Base-by-base conservation (phyloP, 2,329 filamentous ascomycete genomes). In the Aotearoamyces nothofagi region DNA sequence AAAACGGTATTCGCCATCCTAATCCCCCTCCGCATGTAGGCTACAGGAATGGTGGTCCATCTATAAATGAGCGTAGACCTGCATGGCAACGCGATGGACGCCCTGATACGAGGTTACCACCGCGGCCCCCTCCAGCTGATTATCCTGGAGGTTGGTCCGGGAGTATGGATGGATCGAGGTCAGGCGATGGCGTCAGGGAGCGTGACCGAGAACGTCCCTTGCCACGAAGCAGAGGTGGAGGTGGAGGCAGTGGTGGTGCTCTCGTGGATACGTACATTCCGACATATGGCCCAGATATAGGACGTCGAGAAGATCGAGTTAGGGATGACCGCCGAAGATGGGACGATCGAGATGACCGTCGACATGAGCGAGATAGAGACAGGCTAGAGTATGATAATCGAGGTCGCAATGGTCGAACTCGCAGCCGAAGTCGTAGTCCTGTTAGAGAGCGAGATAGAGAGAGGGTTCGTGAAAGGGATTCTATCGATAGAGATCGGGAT, bases 251-350 rank as follows among this genome's bases (percentile, higher is more conserved):
- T 4, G 51, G 54, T 27, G n/a, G 15, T 12, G n/a, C 9, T n/a
- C 10, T 11, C 17, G 26, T 58, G 5, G 61, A 66, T 39, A 63
- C 61, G 0, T 66, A 66, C 37, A 62, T 65, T 13, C 61, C 61
- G 7, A 55, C 52, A 24, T 64, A 65, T 29, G 47, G 53, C 12
- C 41, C 48, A 3, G 57, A 58, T 12, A 44, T 45, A 11, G 43
- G 40, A 13, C 35, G 45, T 8, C 16, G 33, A 26, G 28, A 30
- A 24, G 29, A 32, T 32, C 13, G 41, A 16, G 47, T 48, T 4
- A 44, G 56, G 27, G 55, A 58, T 7, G 57, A 61, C 10, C 45
- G 57, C 3, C 41, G 47, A 31, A 39, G 46, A 26, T 26, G 36
- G 24, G 40, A 24, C 17, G 49, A 26, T 28, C 40, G 53, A 25